Base-by-base conservation (phyloP, 441 rosid genomes). In the Pelargonium australe region DNA sequence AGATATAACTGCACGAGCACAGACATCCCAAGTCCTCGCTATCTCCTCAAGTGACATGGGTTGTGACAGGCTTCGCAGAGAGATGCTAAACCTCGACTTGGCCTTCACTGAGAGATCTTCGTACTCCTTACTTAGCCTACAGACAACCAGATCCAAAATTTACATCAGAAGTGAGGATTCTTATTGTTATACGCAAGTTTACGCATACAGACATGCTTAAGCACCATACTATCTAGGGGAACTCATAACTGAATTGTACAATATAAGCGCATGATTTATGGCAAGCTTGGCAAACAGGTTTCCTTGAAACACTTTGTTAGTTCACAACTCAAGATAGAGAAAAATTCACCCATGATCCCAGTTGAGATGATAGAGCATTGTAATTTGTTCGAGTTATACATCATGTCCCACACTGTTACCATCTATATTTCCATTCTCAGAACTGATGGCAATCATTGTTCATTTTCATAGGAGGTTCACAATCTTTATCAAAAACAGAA, bases 11-110 rank as follows among this genome's bases (percentile, higher is more conserved):
- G 81, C 79, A 0, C 89, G 86, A 62, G 86, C 85, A 71, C 93
- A 90, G 37, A 76, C 70, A 70, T 90, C 96, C 96, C 98, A 92
- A 51, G 93, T 88, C 84, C 81, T 86, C 62, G 93, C 96, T 71
- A 92, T 90, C 58, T 86, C 90, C 69, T 76, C 77, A 1, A 90
- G 85, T 14, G 91, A 86, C 95, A 92, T 84, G 11, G 95, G 98
- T 70, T 87, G 92, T 7, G 87, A 78, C 72, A 88, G 85, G 70
- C 86, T 77, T 61, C 91, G 82, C 17, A 92, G 80, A 69, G 79
- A 87, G 60, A 86, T 84, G 76, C 86, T 87, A 74, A 90, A 84
- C 78, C 81, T 86, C 2, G 86, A 84, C 82, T 87, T 86, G 0
- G 89, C 89, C 80, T 83, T 87, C 34, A 76, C 73, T 0, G 93